Percentiles rank a stretch among this genome's conserved stretches.
phyloP scores from a whole-genome alignment of 768 basidiomycete genomes.

The Tulasnella sp. region DNA sequence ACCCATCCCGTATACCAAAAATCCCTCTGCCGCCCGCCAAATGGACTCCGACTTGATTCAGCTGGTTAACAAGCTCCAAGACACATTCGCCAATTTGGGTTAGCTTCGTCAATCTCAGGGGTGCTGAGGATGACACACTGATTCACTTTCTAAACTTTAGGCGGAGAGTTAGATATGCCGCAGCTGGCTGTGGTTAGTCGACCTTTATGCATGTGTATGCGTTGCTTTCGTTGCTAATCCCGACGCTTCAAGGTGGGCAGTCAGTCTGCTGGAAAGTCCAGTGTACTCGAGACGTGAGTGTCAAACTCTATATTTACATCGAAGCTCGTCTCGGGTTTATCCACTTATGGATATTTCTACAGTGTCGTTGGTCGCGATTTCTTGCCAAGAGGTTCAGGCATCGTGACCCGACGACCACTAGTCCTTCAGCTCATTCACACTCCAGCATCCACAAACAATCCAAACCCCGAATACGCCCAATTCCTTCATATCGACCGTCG shows the following conservation, averaged over 20 bases:
- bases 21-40: slow-evolving; percentile 15
- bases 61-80: slow-evolving; percentile 90
- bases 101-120: slow-evolving; percentile 23
- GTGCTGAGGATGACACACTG: background rate
- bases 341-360: no score
- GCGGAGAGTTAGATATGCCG: slow-evolving; percentile 87
- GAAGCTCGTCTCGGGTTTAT: no score
- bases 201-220: background rate
- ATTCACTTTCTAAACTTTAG: slow-evolving; percentile 33
- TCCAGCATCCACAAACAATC: slow-evolving; percentile 35
- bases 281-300: slow-evolving; percentile 86
- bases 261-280: slow-evolving; percentile 93
- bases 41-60: slow-evolving; percentile 96
- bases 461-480: slow-evolving; percentile 82
- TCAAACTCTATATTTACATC: background rate
- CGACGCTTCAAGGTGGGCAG: slow-evolving; percentile 66
- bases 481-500: slow-evolving; percentile 94
- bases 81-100: slow-evolving; percentile 84
- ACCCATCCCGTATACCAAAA: no score
- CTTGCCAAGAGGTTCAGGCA: slow-evolving; percentile 80
- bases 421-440: slow-evolving; percentile 94
- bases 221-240: slow-evolving; percentile 25
- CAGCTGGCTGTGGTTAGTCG: slow-evolving; percentile 74
- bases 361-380: slow-evolving; percentile 94
- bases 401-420: slow-evolving; percentile 91